Evolutionary conservation across 78 protist genomes (phyloP).

Genomic region (Creolimax fragrantissima): DNA sequence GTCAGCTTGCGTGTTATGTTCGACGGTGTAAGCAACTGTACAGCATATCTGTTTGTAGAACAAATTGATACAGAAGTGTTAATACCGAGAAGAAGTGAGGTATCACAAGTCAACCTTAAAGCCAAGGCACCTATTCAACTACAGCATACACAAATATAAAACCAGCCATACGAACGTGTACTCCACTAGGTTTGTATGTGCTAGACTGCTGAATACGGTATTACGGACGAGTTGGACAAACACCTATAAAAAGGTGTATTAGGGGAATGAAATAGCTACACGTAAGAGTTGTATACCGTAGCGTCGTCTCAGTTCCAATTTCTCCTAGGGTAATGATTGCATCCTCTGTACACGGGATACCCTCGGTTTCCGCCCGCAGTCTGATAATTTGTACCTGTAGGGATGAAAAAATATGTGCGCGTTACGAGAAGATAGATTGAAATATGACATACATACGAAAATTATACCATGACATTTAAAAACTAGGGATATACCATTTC

Average conservation of each 20-base stretch:
- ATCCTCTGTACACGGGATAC: constrained; percentile 61
- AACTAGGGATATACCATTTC: constrained; percentile 39
- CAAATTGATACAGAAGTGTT: too few species aligned
- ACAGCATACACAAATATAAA: too few species aligned
- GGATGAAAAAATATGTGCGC: neutral
- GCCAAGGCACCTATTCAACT: too few species aligned
- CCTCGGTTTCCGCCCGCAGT: constrained; percentile 84
- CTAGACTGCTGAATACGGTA: neutral
- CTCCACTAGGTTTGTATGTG: too few species aligned
- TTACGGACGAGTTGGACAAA: neutral
- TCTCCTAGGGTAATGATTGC: constrained; percentile 61
- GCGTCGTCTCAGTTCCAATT: constrained; percentile 70
- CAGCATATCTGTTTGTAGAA: constrained; percentile 71
- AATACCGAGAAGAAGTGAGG: too few species aligned
- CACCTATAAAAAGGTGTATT: neutral
- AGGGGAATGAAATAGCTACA: too few species aligned
- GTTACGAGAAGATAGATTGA: neutral
- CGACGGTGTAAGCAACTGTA: constrained; percentile 95
- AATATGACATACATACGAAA: neutral
- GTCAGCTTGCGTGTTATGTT: constrained; percentile 70
- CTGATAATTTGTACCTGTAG: constrained; percentile 54
- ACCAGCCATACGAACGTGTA: too few species aligned
- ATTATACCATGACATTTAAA: neutral
- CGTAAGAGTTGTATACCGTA: too few species aligned
- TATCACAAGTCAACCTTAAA: too few species aligned